A percentile compares a stretch with the other conserved stretches of the same genome.
phyloP scores from a whole-genome alignment of 2,329 filamentous ascomycete genomes.

The Teratosphaeria zuluensis region DNA sequence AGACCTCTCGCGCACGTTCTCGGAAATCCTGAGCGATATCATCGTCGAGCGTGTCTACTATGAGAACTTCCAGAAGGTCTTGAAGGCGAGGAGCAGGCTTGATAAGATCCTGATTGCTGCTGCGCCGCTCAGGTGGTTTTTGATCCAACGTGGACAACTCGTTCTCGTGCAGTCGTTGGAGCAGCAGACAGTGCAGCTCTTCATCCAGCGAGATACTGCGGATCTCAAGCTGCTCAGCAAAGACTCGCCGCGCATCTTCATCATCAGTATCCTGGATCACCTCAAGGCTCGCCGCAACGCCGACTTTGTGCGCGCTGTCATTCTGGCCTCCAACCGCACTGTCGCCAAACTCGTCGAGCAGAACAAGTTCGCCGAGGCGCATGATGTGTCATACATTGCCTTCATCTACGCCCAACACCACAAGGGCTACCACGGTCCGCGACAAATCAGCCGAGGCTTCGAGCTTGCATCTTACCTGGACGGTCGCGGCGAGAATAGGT shows the following conservation, averaged over 20 bases:
- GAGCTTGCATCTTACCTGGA: slow-evolving; percentile 37
- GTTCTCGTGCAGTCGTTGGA: slow-evolving; percentile 29
- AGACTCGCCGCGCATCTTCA: slow-evolving; percentile 27
- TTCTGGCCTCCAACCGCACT: slow-evolving; percentile 29
- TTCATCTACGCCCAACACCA: slow-evolving; percentile 36
- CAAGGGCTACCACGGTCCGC: slow-evolving; percentile 31
- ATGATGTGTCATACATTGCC: slow-evolving; percentile 35
- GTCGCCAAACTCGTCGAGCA: slow-evolving; percentile 28
- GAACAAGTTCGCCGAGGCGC: slow-evolving; percentile 32
- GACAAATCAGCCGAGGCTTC: slow-evolving; percentile 36
- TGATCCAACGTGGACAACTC: slow-evolving; percentile 24
- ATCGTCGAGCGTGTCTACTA: slow-evolving; percentile 34
- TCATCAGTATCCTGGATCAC: slow-evolving; percentile 31
- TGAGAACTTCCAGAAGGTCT: slow-evolving; percentile 21
- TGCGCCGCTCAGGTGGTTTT: slow-evolving; percentile 31
- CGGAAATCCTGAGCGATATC: slow-evolving; percentile 35
- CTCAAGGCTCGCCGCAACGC: slow-evolving; percentile 29
- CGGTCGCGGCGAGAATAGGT: slow-evolving; percentile 28
- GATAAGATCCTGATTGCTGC: slow-evolving; percentile 25
- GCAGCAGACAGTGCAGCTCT: slow-evolving; percentile 14
- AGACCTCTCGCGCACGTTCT: slow-evolving; percentile 26
- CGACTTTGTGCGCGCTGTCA: slow-evolving; percentile 32
- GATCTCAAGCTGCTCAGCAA: slow-evolving; percentile 24
- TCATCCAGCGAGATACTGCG: slow-evolving; percentile 27
- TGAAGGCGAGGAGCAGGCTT: slow-evolving; percentile 21